phyloP scores from a whole-genome alignment of 176 grass and related monocot genomes.

The Carex cristatella region DNA sequence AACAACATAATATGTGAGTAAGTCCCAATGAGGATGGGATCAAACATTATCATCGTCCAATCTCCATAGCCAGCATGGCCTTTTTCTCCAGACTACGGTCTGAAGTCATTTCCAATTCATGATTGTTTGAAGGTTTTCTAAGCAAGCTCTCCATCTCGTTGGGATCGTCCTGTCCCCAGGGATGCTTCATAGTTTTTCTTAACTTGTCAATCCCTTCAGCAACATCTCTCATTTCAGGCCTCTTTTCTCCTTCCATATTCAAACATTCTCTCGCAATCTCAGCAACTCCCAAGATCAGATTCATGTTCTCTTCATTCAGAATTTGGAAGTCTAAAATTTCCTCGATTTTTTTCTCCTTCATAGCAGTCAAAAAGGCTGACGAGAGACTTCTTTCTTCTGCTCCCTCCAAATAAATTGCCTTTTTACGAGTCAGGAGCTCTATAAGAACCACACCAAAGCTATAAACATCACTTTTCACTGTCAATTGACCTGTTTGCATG shows the following conservation, averaged over 20 bases:
- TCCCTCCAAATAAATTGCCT: background rate
- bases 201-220: background rate
- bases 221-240: constrained; percentile 3
- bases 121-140: background rate
- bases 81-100: background rate
- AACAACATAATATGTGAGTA: background rate
- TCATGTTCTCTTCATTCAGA: background rate
- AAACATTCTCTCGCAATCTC: background rate
- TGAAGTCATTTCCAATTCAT: background rate
- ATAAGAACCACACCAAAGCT: constrained; percentile 9
- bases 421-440: background rate
- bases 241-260: background rate
- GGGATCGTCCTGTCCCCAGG: background rate
- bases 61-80: constrained; percentile 1
- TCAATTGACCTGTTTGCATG: constrained; percentile 6
- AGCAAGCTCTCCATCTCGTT: background rate
- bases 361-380: background rate
- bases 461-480: constrained; percentile 16
- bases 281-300: background rate
- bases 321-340: constrained; percentile 15
- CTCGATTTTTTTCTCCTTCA: background rate
- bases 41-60: background rate
- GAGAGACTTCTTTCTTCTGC: background rate
- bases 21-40: too few relatives aligned
- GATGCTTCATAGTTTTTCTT: background rate